phyloP scores from a whole-genome alignment of 164 flowering plant species.

The Aristolochia californica region DNA sequence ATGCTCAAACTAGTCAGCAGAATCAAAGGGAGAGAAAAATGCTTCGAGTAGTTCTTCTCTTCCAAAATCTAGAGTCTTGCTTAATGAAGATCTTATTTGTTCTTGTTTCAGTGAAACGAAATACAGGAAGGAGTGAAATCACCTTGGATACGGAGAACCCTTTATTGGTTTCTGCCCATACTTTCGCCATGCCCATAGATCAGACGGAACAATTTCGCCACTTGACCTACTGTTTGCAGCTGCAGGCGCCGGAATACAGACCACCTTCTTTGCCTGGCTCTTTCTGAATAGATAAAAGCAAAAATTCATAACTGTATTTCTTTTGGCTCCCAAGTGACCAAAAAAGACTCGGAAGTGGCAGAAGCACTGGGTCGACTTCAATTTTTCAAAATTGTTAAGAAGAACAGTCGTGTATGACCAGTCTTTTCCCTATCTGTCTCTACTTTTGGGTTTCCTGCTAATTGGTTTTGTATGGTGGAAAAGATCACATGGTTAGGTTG shows the following conservation, averaged over 20 bases:
- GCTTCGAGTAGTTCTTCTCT: too few species aligned
- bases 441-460: neutral
- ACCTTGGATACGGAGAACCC: slow-evolving; percentile 98
- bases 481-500: neutral
- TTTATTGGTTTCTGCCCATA: slow-evolving; percentile 97
- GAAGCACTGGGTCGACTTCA: neutral
- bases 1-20: too few species aligned
- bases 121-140: slow-evolving; percentile 4
- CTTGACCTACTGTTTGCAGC: slow-evolving; percentile 56
- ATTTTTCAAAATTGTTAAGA: neutral
- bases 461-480: neutral
- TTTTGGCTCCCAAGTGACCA: too few species aligned
- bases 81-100: neutral
- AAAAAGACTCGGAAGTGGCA: too few species aligned
- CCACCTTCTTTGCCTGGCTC: slow-evolving; percentile 87
- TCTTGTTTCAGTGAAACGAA: neutral
- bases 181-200: slow-evolving; percentile 97
- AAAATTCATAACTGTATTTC: neutral
- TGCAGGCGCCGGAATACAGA: slow-evolving; percentile 86
- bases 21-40: too few species aligned
- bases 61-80: too few species aligned
- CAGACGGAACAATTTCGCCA: slow-evolving; percentile 91
- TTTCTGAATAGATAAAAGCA: slow-evolving; percentile 33
- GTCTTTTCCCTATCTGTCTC: neutral
- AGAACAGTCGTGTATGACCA: neutral